Evolutionary conservation across 352 stramenopile genomes (phyloP), one percentile per base, ranked within the genome.

Genomic region (Hyaloperonospora arabidopsidis): DNA sequence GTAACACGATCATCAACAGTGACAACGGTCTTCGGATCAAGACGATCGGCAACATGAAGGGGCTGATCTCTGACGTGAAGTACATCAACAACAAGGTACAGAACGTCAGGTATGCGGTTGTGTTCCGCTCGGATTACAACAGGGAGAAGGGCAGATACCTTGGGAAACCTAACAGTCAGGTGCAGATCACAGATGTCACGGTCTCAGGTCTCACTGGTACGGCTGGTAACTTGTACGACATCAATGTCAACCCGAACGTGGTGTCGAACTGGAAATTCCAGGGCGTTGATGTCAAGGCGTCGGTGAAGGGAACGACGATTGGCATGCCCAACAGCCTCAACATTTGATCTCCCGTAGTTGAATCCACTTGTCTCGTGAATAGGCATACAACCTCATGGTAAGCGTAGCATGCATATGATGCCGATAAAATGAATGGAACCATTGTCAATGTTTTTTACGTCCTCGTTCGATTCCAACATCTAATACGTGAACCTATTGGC

Each of bases 91-190:
- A 44, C 14, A 18, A 44, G 12, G 15, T 44, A 8, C 17, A 22
- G 10, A 44, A 44, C 10, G 36, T 44, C 0, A 44, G 19, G 36
- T 21, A 44, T 15, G 36, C 36, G 15, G 19, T 44, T 7, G 13
- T 21, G 18, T 50, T 58, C 35, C 43, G 45, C 52, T 59, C 52
- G 10, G 34, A 59, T n/a, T 59, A 59, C 52, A 52, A 34, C 52
- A 59, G 41, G 52, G 35, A n/a, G 5, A 52, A 41, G 52, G 52
- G 43, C 12, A 44, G 32, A 15, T 59, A 58, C 52, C 46, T 41
- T 5, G 41, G 29, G 3, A 5, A 28, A 0, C 14, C 52, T 17
- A 58, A 41, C 1, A 58, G 52, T 39, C 15, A 58, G 21, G 52
- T 50, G 3, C 1, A 19, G 32, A 58, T 58, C 32, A 51, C 19